Conservation (phyloP, 23 red algal species). For the Rhodosorus marinus region DNA sequence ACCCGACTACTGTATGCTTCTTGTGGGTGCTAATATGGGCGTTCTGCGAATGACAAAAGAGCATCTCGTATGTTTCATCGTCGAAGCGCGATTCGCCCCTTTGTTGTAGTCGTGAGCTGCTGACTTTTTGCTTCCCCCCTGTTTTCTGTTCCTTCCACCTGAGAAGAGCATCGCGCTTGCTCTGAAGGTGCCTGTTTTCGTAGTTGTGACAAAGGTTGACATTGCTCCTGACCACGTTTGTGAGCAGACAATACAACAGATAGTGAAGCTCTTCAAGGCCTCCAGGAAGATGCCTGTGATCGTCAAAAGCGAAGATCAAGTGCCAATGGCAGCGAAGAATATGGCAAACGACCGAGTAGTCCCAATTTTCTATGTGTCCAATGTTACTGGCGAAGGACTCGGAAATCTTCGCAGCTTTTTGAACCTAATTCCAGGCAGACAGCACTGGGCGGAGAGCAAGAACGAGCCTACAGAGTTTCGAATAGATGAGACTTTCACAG, state of each 20-base stretch:
- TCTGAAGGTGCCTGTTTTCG: constrained; percentile 81
- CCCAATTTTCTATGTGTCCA: constrained; percentile 78
- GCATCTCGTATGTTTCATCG: no score
- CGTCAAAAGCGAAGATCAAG: constrained; percentile 55
- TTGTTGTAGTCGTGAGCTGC: no score
- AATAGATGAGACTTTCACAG: constrained; percentile 88
- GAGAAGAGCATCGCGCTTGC: constrained; percentile 80
- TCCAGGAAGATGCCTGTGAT: constrained; percentile 91
- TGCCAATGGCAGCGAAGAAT: constrained; percentile 61
- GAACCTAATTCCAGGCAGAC: constrained; percentile 64
- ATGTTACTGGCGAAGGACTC: constrained; percentile 85
- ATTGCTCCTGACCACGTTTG: constrained; percentile 57
- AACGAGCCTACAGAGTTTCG: constrained; percentile 65
- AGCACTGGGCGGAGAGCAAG: constrained; percentile 64
- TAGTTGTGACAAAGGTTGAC: constrained; percentile 87
- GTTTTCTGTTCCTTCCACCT: no score
- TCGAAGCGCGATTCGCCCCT: no score
- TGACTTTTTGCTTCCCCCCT: no score
- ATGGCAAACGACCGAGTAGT: constrained; percentile 95
- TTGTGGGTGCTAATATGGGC: constrained; percentile 84
- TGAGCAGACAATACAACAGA: constrained; percentile 43
- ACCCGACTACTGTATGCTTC: constrained; percentile 91
- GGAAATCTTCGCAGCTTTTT: constrained; percentile 65
- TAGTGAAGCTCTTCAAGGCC: constrained; percentile 80
- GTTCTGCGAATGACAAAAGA: constrained; percentile 95